Evolutionary conservation across 208 protist genomes (phyloP), one percentile per base, ranked within the genome.

Genomic region (Zelonia costaricensis): DNA sequence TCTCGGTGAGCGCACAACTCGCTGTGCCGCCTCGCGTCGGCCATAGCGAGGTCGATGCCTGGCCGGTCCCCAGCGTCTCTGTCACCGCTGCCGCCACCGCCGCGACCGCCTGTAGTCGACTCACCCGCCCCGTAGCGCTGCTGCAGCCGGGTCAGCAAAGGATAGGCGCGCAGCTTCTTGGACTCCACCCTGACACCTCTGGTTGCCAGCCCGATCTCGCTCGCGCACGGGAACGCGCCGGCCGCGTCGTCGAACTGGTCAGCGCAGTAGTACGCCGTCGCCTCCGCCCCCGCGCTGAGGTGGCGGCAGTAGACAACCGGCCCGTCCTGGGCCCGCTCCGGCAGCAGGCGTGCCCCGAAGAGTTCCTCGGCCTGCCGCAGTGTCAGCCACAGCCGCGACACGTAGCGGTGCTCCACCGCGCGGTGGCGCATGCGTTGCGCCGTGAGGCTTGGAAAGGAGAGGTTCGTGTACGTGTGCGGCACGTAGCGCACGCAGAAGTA

Each of bases 381-480:
- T 20, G 89, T 91, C 52, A 92, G 4, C 82, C 89, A 92, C 31
- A 84, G 57, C 22, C 83, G 80, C 8, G 89, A 95, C 33, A 90
- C 76, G 47, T 95, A 95, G 39, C 80, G 80, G 67, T 84, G 82
- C 18, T 72, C 57, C 36, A 83, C 85, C 0, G 83, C 85, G 15
- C 82, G 77, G 40, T 83, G 59, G 31, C 65, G 70, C 86, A 95
- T 95, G 30, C 82, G 57, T 2, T 48, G 48, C 12, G 53, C 45
- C 0, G 83, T 55, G 13, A 35, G 5, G 10, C 4, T 6, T 7
- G 85, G 75, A 62, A 95, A 91, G 1, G 15, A 16, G 18, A 70
- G 59, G 48, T 73, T 77, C 0, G 75, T 86, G 49, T 75, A 70
- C 28, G 84, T 88, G 62, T 82, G 62, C 4, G 85, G 80, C 10